Base-by-base conservation (phyloP, 345 rosid genomes). In the Arabis alpina region DNA sequence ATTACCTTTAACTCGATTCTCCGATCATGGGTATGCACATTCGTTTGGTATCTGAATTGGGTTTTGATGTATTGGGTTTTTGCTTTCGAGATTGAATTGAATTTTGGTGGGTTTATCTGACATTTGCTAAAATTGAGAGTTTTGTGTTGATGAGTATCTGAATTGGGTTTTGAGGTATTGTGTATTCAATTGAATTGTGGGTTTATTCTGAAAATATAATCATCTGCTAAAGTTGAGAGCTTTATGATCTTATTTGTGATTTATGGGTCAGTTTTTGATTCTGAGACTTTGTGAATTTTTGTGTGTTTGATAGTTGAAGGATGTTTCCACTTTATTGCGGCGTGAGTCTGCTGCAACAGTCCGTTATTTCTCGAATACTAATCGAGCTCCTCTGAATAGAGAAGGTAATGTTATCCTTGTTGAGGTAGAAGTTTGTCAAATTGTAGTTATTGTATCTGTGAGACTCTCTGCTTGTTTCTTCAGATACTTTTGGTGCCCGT, bases 361-460 rank as follows among this genome's bases (percentile, higher is more conserved):
- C 48, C 86, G 88, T 5, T 88, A 87, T 76, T 83, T 84, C 64
- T 83, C 97, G 11, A 75, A 84, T 30, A 82, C 73, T 40, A 64
- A 70, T 44, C 78, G 71, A 6, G 10, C 80, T 58, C 74, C 78
- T 55, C 25, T 70, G 42, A 88, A 47, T 77, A 69, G 75, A 47
- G 78, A 82, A 76, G 95, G 98, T 93, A 80, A 39, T 64, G 41
- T 32, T 42, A 6, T 53, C 14, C 14, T 47, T 19, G 43, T 5
- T 50, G 4, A 36, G 3, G 13, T 67, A 9, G 25, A 56, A 36
- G 5, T 51, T 28, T 51, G 45, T 13, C 10, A 13, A 4, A 0
- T 6, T 40, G 9, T 50, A 13, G 24, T n/a, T 13, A n/a, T 24
- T 50, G 9, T 28, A 7, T 19, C 15, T 23, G 6, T 48, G 25